Base-by-base conservation (phyloP, 352 stramenopile species). In the Pythium biforme region DNA sequence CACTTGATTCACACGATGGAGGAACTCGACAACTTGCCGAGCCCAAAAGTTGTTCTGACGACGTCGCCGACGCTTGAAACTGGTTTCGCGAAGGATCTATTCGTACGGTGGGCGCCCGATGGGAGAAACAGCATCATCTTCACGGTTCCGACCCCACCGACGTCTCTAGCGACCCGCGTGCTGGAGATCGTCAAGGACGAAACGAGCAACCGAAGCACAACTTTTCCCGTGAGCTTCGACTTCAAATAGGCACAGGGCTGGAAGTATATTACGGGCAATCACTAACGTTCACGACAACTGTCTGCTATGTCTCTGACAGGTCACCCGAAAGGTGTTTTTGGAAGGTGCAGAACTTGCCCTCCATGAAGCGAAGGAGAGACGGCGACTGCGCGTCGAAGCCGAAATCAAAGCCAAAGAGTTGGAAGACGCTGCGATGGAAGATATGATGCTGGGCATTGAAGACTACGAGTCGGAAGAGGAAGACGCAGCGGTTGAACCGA, bases 401-500 rank as follows among this genome's bases (percentile, higher is more conserved):
- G 88, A 96, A 64, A 84, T 87, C 71, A 95, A 94, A 52, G 88
- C 88, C 8, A 94, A 95, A 62, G 86, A 96, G 54, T 83, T 95
- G 45, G 88, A 94, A 52, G 88, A 95, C 55, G 88, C 88, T 51
- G 88, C 86, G 34, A 95, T 96, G 86, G 86, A 96, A 64, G 88
- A 96, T 62, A 95, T 96, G 84, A 94, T 96, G 86, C 90, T 95
- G 81, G 84, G 82, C 26, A 94, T 96, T 37, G 88, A 91, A 71
- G 88, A 96, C 70, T 96, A 92, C 54, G 87, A 96, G 62, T 92
- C 81, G 10, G 87, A 96, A 58, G 88, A 95, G 66, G 81, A 92
- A 22, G 56, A 51, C 26, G 70, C 77, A 58, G 67, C 74, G 3
- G 53, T 59, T 19, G 64, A 66, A 51, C 14, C 51, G 19, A 34